Base-by-base conservation (phyloP, 495 filamentous ascomycete species). In the Bathelium albidoporum region DNA sequence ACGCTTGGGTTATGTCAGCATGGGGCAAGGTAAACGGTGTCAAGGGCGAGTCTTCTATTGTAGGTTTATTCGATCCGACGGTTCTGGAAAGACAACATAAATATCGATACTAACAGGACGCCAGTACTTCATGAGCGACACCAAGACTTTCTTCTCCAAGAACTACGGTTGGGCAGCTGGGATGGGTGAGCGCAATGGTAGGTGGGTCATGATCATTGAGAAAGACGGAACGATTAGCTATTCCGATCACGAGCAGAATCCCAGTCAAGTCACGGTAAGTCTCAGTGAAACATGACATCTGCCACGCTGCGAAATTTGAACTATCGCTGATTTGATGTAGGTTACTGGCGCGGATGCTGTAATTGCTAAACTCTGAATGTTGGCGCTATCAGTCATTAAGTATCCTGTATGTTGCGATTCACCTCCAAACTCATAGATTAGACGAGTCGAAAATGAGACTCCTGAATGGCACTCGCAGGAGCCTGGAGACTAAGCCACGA, bases 11-110 rank as follows among this genome's bases (percentile, higher is more conserved):
- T 70, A 95, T 95, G 90, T 85, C 84, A 71, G 93, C 93, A 60
- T 97, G 93, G 93, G 88, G 86, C 73, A 96, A 96, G 83, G 93
- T 91, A 68, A 95, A 96, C 79, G 82, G 81, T 36, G 82, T 95
- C 70, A 88, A 85, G 72, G 83, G 83, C 58, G 86, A 95, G 61
- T 83, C 14, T 2, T 24, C 58, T 65, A 90, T 95, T 70, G 89
- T 93, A 76, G 65, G 45, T 58, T n/a, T n/a, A n/a, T n/a, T n/a
- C n/a, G n/a, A n/a, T n/a, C n/a, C n/a, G n/a, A n/a, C n/a, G n/a
- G n/a, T n/a, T n/a, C n/a, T n/a, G n/a, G n/a, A n/a, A n/a, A n/a
- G n/a, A n/a, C n/a, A n/a, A 28, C 31, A 58, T 3, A 36, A 4
- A 62, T 62, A 49, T 49, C 5, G 10, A 9, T 20, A 7, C 26